Evolutionary conservation across 345 rosid genomes (phyloP).

Genomic region (Hibiscus tridactylites): DNA sequence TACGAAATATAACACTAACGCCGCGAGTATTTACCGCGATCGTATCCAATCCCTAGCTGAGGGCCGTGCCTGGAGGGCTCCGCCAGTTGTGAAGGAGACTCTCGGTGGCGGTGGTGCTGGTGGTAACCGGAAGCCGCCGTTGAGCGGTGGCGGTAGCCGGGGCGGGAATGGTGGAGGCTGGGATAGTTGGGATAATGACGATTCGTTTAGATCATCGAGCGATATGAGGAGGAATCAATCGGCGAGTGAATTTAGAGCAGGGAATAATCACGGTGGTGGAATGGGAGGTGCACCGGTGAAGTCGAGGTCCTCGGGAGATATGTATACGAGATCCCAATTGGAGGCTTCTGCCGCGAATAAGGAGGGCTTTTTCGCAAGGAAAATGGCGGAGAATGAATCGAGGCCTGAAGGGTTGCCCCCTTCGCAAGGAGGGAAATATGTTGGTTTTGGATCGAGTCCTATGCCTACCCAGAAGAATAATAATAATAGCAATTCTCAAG

Average conservation of each 20-base stretch:
- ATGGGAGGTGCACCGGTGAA: constrained; percentile 42
- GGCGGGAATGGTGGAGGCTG: not conserved
- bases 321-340: constrained; percentile 60
- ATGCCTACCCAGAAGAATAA: constrained; percentile 34
- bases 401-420: constrained; percentile 89
- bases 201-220: constrained; percentile 38
- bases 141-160: constrained; percentile 25
- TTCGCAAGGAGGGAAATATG: constrained; percentile 90
- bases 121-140: constrained; percentile 42
- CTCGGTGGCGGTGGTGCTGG: constrained; percentile 13
- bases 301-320: constrained; percentile 75
- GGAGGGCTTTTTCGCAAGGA: constrained; percentile 64
- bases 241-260: constrained; percentile 49
- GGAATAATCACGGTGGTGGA: constrained; percentile 23
- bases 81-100: constrained; percentile 65
- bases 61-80: constrained; percentile 82
- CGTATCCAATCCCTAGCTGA: constrained; percentile 83
- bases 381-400: constrained; percentile 65
- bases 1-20: constrained; percentile 74
- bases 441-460: constrained; percentile 86
- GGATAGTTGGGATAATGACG: constrained; percentile 73
- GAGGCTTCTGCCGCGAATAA: constrained; percentile 87
- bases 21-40: constrained; percentile 73
- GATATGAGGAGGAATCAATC: constrained; percentile 88
- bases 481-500: constrained; percentile 38